Conservation (phyloP, 768 basidiomycete species). For the Leccinum disarticulatum region DNA sequence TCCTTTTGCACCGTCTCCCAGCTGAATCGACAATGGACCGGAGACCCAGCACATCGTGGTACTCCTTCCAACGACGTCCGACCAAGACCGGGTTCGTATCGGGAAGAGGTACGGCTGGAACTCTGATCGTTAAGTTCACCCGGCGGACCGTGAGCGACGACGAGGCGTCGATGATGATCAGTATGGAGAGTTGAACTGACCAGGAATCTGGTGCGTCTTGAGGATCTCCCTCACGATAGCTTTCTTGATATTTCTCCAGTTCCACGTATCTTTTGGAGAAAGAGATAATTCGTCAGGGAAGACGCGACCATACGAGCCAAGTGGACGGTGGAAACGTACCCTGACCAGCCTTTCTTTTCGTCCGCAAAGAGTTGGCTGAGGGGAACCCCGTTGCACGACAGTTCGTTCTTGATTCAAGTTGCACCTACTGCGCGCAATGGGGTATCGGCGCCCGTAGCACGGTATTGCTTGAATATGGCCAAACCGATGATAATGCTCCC, state of each 20-base stretch:
- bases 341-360: constrained; percentile 16
- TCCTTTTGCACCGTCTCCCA: no score
- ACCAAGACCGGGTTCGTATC: constrained; percentile 50
- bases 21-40: no score
- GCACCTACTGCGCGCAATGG: no score
- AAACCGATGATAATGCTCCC: no score
- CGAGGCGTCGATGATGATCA: neutral
- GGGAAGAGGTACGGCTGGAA: constrained; percentile 50
- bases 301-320: neutral
- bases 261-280: constrained; percentile 9
- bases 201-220: constrained; percentile 12
- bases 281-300: neutral
- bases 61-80: constrained; percentile 38
- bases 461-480: no score
- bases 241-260: constrained; percentile 18
- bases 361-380: constrained; percentile 11
- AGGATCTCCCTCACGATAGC: constrained; percentile 10
- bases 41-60: no score
- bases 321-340: neutral
- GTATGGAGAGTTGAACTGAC: constrained; percentile 1
- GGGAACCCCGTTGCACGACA: neutral
- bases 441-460: no score
- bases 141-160: neutral
- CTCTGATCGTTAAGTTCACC: constrained; percentile 26
- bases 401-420: neutral